These are phyloP conservation scores for Plectranthus barbatus DNA, from an alignment of 257 asterid genomes.

Conservation along the genomic window DNA sequence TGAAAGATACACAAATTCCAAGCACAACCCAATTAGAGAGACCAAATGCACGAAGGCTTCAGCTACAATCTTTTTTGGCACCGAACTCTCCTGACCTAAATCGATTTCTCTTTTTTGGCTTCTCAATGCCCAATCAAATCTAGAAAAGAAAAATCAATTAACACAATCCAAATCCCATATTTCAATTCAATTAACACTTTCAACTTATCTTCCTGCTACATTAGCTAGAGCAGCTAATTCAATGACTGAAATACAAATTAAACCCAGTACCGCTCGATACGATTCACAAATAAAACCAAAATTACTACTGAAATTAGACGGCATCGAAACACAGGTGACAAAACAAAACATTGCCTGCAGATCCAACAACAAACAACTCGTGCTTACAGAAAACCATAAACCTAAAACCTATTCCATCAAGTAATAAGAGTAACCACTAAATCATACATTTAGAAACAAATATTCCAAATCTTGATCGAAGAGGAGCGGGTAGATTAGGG, in stretches of 20 bases:
- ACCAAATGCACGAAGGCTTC: neutral
- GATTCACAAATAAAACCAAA: neutral
- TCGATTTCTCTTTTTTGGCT: neutral
- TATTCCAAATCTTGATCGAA: neutral
- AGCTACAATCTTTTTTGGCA: no score
- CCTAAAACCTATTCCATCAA: neutral
- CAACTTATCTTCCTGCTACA: neutral
- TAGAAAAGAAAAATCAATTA: neutral
- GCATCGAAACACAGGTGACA: neutral
- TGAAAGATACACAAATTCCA: neutral
- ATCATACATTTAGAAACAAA: conserved; percentile 7
- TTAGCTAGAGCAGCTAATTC: neutral
- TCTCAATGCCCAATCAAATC: conserved; percentile 5
- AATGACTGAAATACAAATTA: conserved; percentile 5
- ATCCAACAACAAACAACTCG: conserved; percentile 15
- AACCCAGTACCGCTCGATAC: neutral
- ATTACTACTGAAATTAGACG: neutral
- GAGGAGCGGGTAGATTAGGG: conserved; percentile 1
- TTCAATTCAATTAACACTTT: neutral
- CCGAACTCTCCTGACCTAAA: neutral
- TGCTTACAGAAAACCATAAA: neutral
- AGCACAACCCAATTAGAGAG: neutral
- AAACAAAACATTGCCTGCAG: conserved; percentile 8
- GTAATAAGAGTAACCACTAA: neutral
- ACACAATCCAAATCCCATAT: neutral